Evolutionary conservation across 2,329 filamentous ascomycete genomes (phyloP).

Genomic region (Phaeosphaeria sp.): DNA sequence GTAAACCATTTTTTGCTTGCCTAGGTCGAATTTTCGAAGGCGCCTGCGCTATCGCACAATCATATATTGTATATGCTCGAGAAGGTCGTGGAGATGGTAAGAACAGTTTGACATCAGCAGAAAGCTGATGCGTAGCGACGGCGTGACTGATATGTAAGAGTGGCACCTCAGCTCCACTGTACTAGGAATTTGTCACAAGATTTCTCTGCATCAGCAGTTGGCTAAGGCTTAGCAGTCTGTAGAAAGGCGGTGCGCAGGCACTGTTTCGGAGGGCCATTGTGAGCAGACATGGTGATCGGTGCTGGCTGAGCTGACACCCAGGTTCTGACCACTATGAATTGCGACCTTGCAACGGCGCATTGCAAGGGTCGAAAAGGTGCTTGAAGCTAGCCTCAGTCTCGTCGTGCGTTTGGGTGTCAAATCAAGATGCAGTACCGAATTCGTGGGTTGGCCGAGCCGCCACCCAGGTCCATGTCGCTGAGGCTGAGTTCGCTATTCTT

Average conservation of each 20-base stretch:
- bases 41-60: background rate
- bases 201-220: slow-evolving; percentile 9
- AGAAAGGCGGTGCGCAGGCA: background rate
- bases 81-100: background rate
- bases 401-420: background rate
- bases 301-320: background rate
- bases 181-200: slow-evolving; percentile 1
- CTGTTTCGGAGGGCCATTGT: background rate
- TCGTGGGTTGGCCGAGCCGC: slow-evolving; percentile 2
- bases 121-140: background rate
- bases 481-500: slow-evolving; percentile 31
- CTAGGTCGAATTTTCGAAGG: slow-evolving; percentile 16
- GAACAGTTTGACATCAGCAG: background rate
- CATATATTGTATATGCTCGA: background rate
- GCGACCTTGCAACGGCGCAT: background rate
- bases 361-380: background rate
- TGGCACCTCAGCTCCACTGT: slow-evolving; percentile 11
- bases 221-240: slow-evolving; percentile 11
- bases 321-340: background rate
- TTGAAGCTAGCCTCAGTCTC: background rate
- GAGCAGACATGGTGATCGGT: background rate
- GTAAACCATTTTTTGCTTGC: slow-evolving; percentile 22
- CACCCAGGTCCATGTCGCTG: slow-evolving; percentile 7
- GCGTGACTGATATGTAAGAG: slow-evolving; percentile 1
- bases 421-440: slow-evolving; percentile 3